These are phyloP conservation scores for Citrus inodora DNA, from an alignment of 345 rosid genomes.

Conservation along the genomic window DNA sequence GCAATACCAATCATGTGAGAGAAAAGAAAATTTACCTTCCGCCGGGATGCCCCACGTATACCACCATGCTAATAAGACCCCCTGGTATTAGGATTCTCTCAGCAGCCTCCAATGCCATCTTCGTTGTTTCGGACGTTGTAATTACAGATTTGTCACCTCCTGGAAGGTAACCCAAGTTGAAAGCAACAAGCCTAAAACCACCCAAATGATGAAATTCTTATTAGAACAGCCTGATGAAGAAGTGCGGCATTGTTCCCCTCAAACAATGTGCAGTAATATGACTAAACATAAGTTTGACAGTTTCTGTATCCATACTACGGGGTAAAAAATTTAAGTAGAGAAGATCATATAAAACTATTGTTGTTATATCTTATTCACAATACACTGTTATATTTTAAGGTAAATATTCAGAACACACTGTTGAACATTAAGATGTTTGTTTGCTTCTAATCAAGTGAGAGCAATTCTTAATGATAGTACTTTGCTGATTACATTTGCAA, in stretches of 20 bases:
- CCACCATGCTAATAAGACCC: slow-evolving; percentile 79
- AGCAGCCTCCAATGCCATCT: slow-evolving; percentile 62
- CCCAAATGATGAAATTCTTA: not conserved
- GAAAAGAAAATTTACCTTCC: slow-evolving; percentile 54
- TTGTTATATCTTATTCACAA: not conserved
- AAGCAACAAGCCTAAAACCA: slow-evolving; percentile 66
- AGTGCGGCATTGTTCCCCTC: not conserved
- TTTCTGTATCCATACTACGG: not conserved
- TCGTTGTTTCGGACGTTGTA: slow-evolving; percentile 60
- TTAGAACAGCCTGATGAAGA: not conserved
- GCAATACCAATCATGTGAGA: not conserved
- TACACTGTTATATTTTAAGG: too few relatives aligned
- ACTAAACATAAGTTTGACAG: not conserved
- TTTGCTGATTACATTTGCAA: not conserved
- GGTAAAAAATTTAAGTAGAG: not conserved
- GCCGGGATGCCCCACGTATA: slow-evolving; percentile 79
- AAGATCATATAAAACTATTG: not conserved
- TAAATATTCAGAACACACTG: not conserved
- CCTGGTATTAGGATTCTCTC: slow-evolving; percentile 54
- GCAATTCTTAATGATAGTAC: not conserved
- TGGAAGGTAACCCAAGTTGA: slow-evolving; percentile 95
- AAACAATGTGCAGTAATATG: not conserved
- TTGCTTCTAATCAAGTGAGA: not conserved
- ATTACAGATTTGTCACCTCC: slow-evolving; percentile 69
- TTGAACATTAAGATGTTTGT: not conserved